Conservation (phyloP, 768 basidiomycete genomes). For the Lactarius evosmus region DNA sequence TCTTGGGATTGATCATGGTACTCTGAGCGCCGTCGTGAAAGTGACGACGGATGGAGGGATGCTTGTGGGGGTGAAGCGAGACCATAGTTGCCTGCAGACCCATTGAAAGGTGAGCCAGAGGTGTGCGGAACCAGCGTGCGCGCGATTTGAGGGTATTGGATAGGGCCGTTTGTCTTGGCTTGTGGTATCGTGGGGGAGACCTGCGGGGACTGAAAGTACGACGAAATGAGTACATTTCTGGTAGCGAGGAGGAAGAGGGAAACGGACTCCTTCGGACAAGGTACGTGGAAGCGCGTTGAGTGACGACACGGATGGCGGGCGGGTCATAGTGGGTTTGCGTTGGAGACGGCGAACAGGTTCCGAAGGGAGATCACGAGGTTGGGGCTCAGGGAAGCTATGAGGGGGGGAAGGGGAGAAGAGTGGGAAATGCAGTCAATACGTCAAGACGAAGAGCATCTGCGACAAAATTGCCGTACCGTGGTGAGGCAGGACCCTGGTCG, state of each 20-base stretch:
- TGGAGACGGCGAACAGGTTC: slow-evolving; percentile 26
- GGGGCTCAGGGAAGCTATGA: slow-evolving; percentile 22
- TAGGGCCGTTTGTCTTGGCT: slow-evolving; percentile 41
- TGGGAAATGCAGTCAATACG: background rate
- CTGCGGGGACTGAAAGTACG: slow-evolving; percentile 25
- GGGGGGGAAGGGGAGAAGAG: background rate
- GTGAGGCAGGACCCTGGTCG: slow-evolving; percentile 41
- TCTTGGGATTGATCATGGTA: slow-evolving; percentile 77
- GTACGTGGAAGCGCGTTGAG: slow-evolving; percentile 19
- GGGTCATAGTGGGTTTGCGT: slow-evolving; percentile 28
- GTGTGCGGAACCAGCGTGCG: slow-evolving; percentile 39
- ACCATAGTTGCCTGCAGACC: slow-evolving; percentile 41
- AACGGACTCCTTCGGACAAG: slow-evolving; percentile 28
- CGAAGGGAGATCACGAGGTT: slow-evolving; percentile 16
- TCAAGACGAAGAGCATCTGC: background rate
- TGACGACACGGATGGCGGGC: slow-evolving; percentile 23
- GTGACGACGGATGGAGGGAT: slow-evolving; percentile 74
- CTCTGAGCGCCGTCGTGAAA: slow-evolving; percentile 70
- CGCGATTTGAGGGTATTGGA: slow-evolving; percentile 54
- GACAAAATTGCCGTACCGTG: slow-evolving; percentile 38
- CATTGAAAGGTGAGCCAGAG: slow-evolving; percentile 41
- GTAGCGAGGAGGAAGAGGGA: slow-evolving; percentile 10
- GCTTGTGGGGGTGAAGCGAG: slow-evolving; percentile 71
- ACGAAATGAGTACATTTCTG: slow-evolving; percentile 13
- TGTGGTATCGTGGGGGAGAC: slow-evolving; percentile 38